Evolutionary conservation across 2,329 filamentous ascomycete genomes (phyloP), one percentile per base, ranked within the genome.

Genomic region (Fusarium sp.): DNA sequence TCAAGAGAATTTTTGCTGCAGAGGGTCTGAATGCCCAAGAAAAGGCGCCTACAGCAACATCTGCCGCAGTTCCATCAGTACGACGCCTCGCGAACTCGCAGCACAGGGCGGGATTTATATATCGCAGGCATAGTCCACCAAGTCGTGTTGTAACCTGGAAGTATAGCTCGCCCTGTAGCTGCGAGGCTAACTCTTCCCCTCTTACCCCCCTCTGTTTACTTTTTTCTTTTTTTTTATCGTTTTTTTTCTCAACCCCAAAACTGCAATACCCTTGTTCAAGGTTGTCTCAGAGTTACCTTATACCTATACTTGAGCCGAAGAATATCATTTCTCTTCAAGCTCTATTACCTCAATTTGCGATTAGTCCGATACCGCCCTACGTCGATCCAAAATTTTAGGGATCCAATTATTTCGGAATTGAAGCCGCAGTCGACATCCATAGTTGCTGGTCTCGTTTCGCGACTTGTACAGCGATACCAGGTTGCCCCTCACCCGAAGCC

Each of bases 1-100:
- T 69, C 26, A 65, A 71, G 65, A 74, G 68, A 72, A 67, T 64
- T 67, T 73, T 74, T 70, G 69, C 58, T 58, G 40, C 36, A 46
- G 30, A 30, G 34, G 54, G 36, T 28, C 42, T 32, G 20, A 39
- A 43, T 52, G 42, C 30, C 60, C 56, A 26, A 57, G 38, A 62
- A 58, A 49, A 43, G 42, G 19, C 24, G 42, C 51, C 50, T 45
- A 55, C 52, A 50, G 46, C 39, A 67, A 49, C 62, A 65, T 64
- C 42, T 48, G 43, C 45, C 38, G 40, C 40, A 45, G 52, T 26
- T 57, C 50, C 46, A 36, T 56, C 49, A 42, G 56, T 46, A 50
- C 24, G 39, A 43, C 48, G 42, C 49, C 20, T 61, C 46, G 39
- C 46, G 44, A 56, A 53, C 62, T 64, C 62, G 66, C 66, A 69